Base-by-base conservation (phyloP, 768 basidiomycete species). In the Pisolithus orientalis region DNA sequence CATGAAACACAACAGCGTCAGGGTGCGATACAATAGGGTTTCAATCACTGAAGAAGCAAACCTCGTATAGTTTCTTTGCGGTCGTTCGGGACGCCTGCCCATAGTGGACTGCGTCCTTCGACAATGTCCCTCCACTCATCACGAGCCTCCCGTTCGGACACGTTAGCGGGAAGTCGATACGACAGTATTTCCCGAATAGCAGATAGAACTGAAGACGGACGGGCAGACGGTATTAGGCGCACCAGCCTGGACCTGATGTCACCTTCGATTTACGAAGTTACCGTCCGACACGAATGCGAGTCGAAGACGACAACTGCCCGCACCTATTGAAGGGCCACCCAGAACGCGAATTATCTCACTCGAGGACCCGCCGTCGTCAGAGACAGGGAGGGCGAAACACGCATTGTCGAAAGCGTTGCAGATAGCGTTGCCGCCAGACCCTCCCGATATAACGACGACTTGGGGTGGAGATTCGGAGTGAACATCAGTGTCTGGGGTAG, bases 281-380 rank as follows among this genome's bases (percentile, higher is more conserved):
- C 34, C 34, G 13, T 14, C 34, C 34, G 34, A 34, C 34, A 14
- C 34, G 13, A 34, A 34, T 21, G 21, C 34, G 34, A 34, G 34
- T 34, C 34, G 34, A 34, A 34, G 34, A 34, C 34, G 31, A 31
- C 8, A 9, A 28, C 44, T 49, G 28, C 32, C 25, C 10, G 53
- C 60, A 87, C 90, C 88, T 61, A 94, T 81, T 32, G 90, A 91
- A 21, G 90, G 88, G 3, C 90, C 90, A 16, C 87, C 89, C 49
- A 97, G 75, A 24, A 94, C 91, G 46, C 94, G 83, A 48, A 94
- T 90, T 49, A 95, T 95, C 74, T 96, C 94, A 57, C 89, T 90
- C 2, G 93, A 95, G 3, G 90, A 93, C 42, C 94, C 94, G 1
- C 94, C 94, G 65, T 97, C 93, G 64, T 97, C 94, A 6, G 92